Evolutionary conservation across 2,329 filamentous ascomycete species (phyloP).

Genomic region (Colletotrichum navitas): DNA sequence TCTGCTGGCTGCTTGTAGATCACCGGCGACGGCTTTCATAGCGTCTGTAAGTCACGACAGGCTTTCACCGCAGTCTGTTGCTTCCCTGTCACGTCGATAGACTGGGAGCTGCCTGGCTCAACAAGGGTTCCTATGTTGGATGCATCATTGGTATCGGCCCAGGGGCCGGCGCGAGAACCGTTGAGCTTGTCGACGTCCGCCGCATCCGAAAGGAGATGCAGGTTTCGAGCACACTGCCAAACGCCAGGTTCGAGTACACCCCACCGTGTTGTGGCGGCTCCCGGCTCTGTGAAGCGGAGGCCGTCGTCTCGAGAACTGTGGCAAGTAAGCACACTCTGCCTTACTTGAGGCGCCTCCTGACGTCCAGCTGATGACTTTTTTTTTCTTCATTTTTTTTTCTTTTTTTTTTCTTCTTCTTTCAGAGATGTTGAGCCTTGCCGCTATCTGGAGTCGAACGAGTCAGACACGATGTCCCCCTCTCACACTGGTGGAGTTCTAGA

Average conservation of each 20-base stretch:
- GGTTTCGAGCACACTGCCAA: constrained; percentile 49
- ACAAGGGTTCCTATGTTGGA: constrained; percentile 25
- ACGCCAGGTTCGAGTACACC: constrained; percentile 53
- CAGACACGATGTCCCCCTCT: constrained; percentile 46
- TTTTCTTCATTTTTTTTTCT: no score
- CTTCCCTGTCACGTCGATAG: neutral
- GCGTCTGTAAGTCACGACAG: no score
- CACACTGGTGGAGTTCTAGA: constrained; percentile 48
- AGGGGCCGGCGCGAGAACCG: constrained; percentile 50
- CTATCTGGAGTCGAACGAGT: constrained; percentile 56
- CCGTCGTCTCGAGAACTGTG: constrained; percentile 44
- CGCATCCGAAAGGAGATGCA: constrained; percentile 7
- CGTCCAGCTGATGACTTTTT: no score
- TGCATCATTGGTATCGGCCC: constrained; percentile 48
- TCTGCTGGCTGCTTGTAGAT: neutral
- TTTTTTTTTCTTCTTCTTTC: neutral
- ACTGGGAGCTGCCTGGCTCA: neutral
- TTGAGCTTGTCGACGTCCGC: constrained; percentile 48
- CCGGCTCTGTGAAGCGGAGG: constrained; percentile 45
- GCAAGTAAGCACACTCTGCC: constrained; percentile 22
- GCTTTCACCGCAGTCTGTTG: neutral
- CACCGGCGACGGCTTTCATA: neutral
- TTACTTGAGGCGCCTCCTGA: no score
- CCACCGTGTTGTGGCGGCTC: constrained; percentile 49
- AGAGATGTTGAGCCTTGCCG: constrained; percentile 49